These are phyloP conservation scores for Ceriops tagal DNA, from an alignment of 345 rosid genomes.

Conservation along the genomic window DNA sequence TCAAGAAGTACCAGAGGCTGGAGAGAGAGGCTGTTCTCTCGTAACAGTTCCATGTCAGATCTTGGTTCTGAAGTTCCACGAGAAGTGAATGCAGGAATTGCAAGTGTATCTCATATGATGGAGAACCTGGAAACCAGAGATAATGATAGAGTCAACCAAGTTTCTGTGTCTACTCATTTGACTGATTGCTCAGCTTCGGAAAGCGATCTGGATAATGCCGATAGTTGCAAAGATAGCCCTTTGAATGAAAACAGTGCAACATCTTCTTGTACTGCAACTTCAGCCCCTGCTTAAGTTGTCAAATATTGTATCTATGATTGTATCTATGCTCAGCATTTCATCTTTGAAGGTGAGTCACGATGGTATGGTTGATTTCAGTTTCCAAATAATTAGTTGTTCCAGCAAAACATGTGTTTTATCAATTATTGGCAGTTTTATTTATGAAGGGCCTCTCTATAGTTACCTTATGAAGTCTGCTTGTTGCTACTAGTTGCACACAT, in stretches of 20 bases:
- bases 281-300: constrained; percentile 31
- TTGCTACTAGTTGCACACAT: too few relatives aligned
- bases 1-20: constrained; percentile 32
- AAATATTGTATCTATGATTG: constrained; percentile 15
- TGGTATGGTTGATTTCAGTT: neutral
- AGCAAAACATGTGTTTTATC: neutral
- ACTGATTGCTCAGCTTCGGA: constrained; percentile 23
- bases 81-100: constrained; percentile 28
- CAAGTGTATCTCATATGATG: constrained; percentile 26
- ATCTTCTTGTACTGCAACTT: constrained; percentile 28
- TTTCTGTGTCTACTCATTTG: constrained; percentile 27
- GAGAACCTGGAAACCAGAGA: constrained; percentile 37
- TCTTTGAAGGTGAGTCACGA: constrained; percentile 38
- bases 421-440: too few relatives aligned
- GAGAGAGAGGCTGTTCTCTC: constrained; percentile 36
- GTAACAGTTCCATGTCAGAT: constrained; percentile 22
- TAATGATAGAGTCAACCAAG: constrained; percentile 18
- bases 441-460: too few relatives aligned
- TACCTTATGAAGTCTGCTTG: too few relatives aligned
- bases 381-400: neutral
- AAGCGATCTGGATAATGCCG: constrained; percentile 26
- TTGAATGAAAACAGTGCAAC: constrained; percentile 25
- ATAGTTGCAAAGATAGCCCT: constrained; percentile 20
- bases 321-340: constrained; percentile 45
- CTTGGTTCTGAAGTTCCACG: constrained; percentile 26